Evolutionary conservation across 306 rosid species (phyloP).

Genomic region (Quercus aquifolioides): DNA sequence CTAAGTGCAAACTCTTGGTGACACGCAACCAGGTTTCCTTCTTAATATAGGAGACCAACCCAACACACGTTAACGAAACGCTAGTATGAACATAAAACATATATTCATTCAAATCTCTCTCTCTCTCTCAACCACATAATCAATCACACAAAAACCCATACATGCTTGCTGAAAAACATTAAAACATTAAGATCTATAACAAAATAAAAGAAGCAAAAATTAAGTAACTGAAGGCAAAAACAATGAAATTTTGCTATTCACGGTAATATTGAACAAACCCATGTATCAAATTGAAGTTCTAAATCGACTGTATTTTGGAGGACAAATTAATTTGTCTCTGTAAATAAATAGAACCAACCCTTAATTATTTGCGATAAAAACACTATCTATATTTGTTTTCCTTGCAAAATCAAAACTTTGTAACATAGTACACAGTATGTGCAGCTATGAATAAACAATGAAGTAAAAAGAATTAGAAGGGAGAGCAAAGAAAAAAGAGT

Average conservation of each 20-base stretch:
- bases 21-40: background rate
- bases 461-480: background rate
- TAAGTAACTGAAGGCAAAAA: background rate
- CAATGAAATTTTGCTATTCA: background rate
- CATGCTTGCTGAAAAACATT: background rate
- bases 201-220: too few relatives aligned
- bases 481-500: background rate
- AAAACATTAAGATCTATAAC: background rate
- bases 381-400: too few relatives aligned
- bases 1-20: background rate
- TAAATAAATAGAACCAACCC: background rate
- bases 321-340: background rate
- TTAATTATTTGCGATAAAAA: background rate
- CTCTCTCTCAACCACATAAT: background rate
- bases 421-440: background rate
- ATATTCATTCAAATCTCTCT: too few relatives aligned
- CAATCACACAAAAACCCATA: background rate
- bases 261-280: background rate
- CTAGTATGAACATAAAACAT: too few relatives aligned
- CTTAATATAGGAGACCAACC: background rate
- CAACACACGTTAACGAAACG: background rate
- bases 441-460: background rate
- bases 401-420: background rate
- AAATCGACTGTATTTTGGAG: too few relatives aligned
- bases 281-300: background rate